Evolutionary conservation across 306 rosid species (phyloP).

Genomic region (Medicago arabica): DNA sequence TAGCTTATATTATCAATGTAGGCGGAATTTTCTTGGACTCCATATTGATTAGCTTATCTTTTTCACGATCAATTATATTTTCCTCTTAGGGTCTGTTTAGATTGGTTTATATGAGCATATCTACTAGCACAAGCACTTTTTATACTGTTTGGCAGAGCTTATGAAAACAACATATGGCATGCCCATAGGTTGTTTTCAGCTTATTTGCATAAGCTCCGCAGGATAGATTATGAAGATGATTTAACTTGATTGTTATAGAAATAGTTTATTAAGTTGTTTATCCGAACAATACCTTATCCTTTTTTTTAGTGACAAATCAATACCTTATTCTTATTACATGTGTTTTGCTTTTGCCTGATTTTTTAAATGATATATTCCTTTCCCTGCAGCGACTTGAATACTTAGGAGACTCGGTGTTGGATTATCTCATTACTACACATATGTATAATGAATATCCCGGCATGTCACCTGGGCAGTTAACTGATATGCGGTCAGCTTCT

Average conservation of each 20-base stretch:
- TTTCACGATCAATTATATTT: slow-evolving; percentile 3
- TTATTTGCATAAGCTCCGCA: too few species aligned
- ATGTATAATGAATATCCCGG: slow-evolving; percentile 64
- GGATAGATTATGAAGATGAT: background rate
- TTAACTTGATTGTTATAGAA: too few species aligned
- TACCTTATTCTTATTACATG: too few species aligned
- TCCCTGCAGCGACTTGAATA: slow-evolving; percentile 74
- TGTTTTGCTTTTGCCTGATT: background rate
- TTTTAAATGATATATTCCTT: slow-evolving; percentile 29
- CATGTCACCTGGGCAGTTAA: slow-evolving; percentile 68
- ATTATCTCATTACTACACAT: slow-evolving; percentile 68
- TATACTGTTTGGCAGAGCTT: background rate
- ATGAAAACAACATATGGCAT: background rate
- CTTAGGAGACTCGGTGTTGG: slow-evolving; percentile 78
- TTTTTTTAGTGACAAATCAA: too few species aligned
- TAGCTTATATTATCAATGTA: too few species aligned
- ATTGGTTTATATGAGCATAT: background rate
- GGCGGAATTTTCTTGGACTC: too few species aligned
- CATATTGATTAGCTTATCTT: too few species aligned
- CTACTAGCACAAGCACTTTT: background rate
- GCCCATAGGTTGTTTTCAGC: too few species aligned
- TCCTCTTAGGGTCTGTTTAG: background rate
- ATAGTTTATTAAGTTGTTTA: too few species aligned
- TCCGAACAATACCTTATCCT: too few species aligned
- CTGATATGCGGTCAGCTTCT: slow-evolving; percentile 81